phyloP scores from a whole-genome alignment of 768 basidiomycete genomes.

The Exsudoporus frostii region DNA sequence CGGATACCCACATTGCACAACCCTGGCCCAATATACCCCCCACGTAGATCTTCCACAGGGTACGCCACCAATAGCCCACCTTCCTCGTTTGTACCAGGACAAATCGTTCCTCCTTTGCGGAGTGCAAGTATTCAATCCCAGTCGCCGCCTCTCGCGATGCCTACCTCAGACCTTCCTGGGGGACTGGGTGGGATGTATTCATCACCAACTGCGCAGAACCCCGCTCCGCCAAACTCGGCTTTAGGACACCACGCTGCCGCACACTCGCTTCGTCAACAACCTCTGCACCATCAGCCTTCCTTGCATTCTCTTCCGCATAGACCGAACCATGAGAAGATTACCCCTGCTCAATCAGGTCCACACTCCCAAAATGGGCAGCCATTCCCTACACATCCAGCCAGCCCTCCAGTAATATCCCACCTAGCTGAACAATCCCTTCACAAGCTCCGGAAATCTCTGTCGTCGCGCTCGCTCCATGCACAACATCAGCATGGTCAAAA shows the following conservation, averaged over 20 bases:
- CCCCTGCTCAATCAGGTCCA: constrained; percentile 9
- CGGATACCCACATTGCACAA: constrained; percentile 19
- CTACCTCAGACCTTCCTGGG: constrained; percentile 20
- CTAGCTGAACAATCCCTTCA: constrained; percentile 45
- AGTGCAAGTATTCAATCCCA: constrained; percentile 33
- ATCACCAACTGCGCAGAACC: constrained; percentile 11
- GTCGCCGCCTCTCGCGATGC: constrained; percentile 21
- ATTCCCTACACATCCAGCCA: constrained; percentile 9
- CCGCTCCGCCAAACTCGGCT: constrained; percentile 5
- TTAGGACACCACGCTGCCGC: constrained; percentile 23
- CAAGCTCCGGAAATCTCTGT: constrained; percentile 49
- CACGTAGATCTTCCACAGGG: constrained; percentile 24
- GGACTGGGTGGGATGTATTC: constrained; percentile 17
- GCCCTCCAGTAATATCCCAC: constrained; percentile 23
- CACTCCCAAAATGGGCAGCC: constrained; percentile 10
- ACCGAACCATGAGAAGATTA: constrained; percentile 10
- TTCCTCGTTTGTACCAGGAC: constrained; percentile 37
- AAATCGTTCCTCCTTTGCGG: constrained; percentile 37
- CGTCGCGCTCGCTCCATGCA: constrained; percentile 56
- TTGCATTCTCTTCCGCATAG: constrained; percentile 11
- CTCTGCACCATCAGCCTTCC: constrained; percentile 19
- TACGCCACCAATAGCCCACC: constrained; percentile 20
- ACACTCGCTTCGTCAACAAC: constrained; percentile 30
- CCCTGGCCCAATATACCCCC: constrained; percentile 14
- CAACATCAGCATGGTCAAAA: constrained; percentile 44